Conservation (phyloP, 768 basidiomycete genomes). For the Hemileccinum impolitum region DNA sequence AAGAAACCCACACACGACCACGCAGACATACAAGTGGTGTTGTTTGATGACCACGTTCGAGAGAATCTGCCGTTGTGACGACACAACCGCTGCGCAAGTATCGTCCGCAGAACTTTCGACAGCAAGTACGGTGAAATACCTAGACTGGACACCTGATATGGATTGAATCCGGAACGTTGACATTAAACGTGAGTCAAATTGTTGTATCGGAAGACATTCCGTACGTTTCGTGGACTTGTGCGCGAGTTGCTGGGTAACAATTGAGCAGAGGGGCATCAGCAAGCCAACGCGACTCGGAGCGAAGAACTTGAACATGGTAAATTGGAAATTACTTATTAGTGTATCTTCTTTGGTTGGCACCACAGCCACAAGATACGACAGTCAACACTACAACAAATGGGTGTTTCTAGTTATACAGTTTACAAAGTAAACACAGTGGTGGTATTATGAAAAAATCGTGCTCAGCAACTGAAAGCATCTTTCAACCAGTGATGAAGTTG, state of each 20-base stretch:
- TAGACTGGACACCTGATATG: not conserved
- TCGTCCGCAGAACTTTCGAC: slow-evolving; percentile 93
- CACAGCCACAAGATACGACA: too few relatives aligned
- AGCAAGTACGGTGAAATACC: slow-evolving; percentile 61
- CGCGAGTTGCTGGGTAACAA: not conserved
- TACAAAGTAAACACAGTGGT: too few relatives aligned
- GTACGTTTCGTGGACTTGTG: not conserved
- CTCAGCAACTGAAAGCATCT: too few relatives aligned
- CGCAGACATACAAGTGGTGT: slow-evolving; percentile 33
- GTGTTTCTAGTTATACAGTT: too few relatives aligned
- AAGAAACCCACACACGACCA: not conserved
- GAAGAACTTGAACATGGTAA: slow-evolving; percentile 1
- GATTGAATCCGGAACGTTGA: too few relatives aligned
- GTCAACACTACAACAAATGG: too few relatives aligned
- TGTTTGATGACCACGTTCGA: slow-evolving; percentile 89
- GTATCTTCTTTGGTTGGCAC: too few relatives aligned
- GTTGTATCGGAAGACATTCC: not conserved
- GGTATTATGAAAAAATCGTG: too few relatives aligned
- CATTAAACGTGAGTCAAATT: not conserved
- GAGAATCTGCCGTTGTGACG: slow-evolving; percentile 62
- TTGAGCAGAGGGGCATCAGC: not conserved
- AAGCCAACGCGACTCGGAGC: not conserved
- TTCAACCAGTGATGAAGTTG: too few relatives aligned
- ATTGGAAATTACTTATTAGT: too few relatives aligned
- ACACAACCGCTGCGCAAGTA: slow-evolving; percentile 85